These are phyloP conservation scores for Chloris gayana DNA, from an alignment of 176 grass and related monocot genomes.

Conservation along the genomic window DNA sequence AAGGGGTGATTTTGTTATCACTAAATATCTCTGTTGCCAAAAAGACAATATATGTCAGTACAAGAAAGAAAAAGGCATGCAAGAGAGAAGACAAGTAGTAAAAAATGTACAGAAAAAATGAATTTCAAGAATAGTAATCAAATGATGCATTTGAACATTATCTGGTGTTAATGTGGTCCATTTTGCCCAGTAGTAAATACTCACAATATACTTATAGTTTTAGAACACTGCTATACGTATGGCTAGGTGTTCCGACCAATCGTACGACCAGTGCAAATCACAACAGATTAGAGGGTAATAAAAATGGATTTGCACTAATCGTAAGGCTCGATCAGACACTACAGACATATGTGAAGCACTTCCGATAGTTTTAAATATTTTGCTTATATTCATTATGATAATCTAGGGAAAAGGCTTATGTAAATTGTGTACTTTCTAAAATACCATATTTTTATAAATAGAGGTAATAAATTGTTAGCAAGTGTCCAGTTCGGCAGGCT, in stretches of 20 bases:
- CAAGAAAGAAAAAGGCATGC: constrained; percentile 7
- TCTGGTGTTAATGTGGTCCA: background rate
- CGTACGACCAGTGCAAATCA: too few relatives aligned
- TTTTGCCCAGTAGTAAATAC: background rate
- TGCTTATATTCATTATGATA: background rate
- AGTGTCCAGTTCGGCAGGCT: constrained; percentile 8
- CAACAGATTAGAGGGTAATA: too few relatives aligned
- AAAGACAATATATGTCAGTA: constrained; percentile 20
- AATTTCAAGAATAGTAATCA: background rate
- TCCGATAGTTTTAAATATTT: constrained; percentile 10
- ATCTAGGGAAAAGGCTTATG: constrained; percentile 3
- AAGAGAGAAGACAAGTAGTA: background rate
- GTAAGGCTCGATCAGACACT: too few relatives aligned
- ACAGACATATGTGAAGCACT: too few relatives aligned
- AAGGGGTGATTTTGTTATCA: constrained; percentile 81
- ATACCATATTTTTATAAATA: background rate
- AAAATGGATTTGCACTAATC: too few relatives aligned
- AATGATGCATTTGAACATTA: background rate
- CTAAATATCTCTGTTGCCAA: constrained; percentile 75
- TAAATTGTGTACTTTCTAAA: background rate
- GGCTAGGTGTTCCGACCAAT: too few relatives aligned
- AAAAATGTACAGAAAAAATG: constrained; percentile 7
- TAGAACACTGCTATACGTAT: too few relatives aligned
- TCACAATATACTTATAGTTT: background rate
- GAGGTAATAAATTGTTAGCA: background rate